A percentile compares a stretch with the other conserved stretches of the same genome.
These are phyloP conservation scores for Saitozyma sp. DNA, from an alignment of 768 basidiomycete genomes.

Conservation along the genomic window DNA sequence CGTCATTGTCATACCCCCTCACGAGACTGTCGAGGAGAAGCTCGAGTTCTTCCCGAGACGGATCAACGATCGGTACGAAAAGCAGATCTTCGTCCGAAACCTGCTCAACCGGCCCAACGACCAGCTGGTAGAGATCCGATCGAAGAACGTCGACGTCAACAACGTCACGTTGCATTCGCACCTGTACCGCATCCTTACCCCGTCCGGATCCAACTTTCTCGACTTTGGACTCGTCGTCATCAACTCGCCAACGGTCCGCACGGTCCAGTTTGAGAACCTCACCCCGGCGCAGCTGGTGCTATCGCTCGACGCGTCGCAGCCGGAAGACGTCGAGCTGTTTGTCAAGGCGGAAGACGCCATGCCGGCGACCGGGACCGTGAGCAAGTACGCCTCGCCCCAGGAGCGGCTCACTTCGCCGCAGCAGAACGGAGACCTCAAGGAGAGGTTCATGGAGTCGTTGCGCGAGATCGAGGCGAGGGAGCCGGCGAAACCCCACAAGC, in stretches of 20 bases:
- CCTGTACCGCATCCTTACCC: conserved; percentile 49
- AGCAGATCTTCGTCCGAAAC: conserved; percentile 49
- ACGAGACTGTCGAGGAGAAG: conserved; percentile 40
- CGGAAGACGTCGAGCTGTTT: conserved; percentile 48
- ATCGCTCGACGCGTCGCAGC: conserved; percentile 41
- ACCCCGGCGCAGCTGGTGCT: conserved; percentile 29
- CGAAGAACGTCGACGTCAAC: conserved; percentile 23
- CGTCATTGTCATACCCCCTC: conserved; percentile 44
- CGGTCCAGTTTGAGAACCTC: conserved; percentile 45
- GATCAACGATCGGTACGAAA: conserved; percentile 50
- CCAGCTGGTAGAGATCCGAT: conserved; percentile 4
- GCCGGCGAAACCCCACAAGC: conserved; percentile 6
- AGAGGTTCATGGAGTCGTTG: conserved; percentile 50
- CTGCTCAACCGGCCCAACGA: conserved; percentile 44
- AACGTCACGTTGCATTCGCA: conserved; percentile 50
- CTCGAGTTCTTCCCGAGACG: conserved; percentile 51
- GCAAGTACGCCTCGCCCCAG: conserved; percentile 17
- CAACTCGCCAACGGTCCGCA: conserved; percentile 42
- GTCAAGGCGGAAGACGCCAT: conserved; percentile 39
- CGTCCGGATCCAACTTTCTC: conserved; percentile 48
- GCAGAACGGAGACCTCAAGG: conserved; percentile 42
- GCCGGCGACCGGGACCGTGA: conserved; percentile 1
- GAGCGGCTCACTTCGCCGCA: conserved; percentile 31
- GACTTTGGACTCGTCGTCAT: conserved; percentile 49
- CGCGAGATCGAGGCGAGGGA: conserved; percentile 22